Base-by-base conservation (phyloP, 1,139 yeast genomes). In the Tardiomyces depauwii region DNA sequence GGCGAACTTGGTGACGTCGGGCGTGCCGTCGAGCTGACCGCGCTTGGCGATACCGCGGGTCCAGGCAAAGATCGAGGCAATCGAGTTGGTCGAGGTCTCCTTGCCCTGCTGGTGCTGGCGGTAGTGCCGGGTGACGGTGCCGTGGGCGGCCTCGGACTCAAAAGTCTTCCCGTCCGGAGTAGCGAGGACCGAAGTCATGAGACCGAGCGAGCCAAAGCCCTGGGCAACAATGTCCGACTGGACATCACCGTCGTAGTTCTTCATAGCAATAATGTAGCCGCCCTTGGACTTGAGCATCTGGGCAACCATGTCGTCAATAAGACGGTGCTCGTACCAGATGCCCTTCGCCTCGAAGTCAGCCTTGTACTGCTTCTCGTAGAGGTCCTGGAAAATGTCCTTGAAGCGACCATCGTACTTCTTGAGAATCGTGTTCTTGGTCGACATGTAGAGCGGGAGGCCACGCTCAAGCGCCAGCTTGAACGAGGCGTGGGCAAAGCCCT, bases 41-140 rank as follows among this genome's bases (percentile, higher is more conserved):
- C 97, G 85, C 73, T 84, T 93, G 55, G 78, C 78, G 49, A 89
- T 66, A 58, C 96, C 97, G 64, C 95, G 80, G 44, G 95, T 77
- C 97, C 97, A 89, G 40, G 97, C 97, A 60, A 82, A 89, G 59
- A 89, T 89, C 27, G 96, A 87, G n/a, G 97, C 97, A 68, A 89
- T 89, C 41, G 96, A 88, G 72, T 89, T 89, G 54, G 97, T 89
- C n/a, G 96, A 87, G 32, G 97, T 89, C 70, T 88, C 96, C 66
- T 87, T 84, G 57, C 96, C 96, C 67, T 82, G 83, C 70, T 89
- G 96, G 67, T 86, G 85, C 68, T 82, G 93, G 72, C 96, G 82
- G 73, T 74, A 89, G 66, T 89, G 97, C 70, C 97, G 84, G 49
- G 96, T 89, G 55, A 89, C 96, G 40, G 97, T 89, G 50, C 96